Percentiles rank a stretch among this genome's conserved stretches.
Conservation (phyloP, 2,329 filamentous ascomycete genomes). For the Xylaria sp. region DNA sequence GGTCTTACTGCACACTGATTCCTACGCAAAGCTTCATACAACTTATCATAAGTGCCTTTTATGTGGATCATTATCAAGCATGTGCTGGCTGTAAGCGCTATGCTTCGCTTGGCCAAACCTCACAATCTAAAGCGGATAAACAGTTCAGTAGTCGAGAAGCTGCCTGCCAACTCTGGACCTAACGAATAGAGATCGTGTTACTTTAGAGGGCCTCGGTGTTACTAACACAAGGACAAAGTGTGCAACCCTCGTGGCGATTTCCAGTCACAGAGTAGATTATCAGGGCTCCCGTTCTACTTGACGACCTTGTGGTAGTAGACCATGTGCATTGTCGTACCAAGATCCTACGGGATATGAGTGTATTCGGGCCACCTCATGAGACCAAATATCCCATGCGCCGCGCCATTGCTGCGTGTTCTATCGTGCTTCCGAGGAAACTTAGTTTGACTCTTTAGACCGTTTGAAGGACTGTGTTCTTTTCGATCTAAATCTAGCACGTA, state of each 20-base stretch:
- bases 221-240: slow-evolving; percentile 11
- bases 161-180: not conserved
- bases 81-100: not conserved
- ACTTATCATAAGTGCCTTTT: not conserved
- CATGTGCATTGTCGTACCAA: not conserved
- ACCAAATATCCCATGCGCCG: not conserved
- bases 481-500: not conserved
- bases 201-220: not conserved
- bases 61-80: not conserved
- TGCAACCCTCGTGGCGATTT: not conserved
- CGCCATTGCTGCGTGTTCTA: not conserved
- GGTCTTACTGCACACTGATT: slow-evolving; percentile 11
- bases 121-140: not conserved
- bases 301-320: not conserved
- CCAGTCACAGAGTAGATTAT: not conserved
- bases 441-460: not conserved
- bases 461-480: not conserved
- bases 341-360: not conserved
- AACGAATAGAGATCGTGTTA: not conserved
- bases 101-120: not conserved
- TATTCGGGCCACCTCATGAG: slow-evolving; percentile 3
- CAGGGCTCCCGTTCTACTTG: not conserved
- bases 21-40: not conserved
- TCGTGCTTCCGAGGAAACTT: not conserved
- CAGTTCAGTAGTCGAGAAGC: not conserved